Conservation (phyloP, 345 rosid species). For the Microthlaspi erraticum region DNA sequence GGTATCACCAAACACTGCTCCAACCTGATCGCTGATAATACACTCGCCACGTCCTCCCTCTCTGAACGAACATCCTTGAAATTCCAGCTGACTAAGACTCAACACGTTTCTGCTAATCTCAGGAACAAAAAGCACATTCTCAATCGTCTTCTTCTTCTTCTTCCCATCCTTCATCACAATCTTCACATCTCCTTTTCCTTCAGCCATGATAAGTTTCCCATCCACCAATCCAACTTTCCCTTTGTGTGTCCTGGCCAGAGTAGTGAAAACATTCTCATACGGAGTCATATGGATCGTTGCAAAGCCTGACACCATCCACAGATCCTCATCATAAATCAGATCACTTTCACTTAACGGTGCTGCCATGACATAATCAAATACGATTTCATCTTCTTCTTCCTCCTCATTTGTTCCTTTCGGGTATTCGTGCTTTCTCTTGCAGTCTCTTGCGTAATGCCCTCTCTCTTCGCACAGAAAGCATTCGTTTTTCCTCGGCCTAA, state of each 20-base stretch:
- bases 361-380: not conserved
- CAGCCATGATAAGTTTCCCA: not conserved
- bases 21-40: not conserved
- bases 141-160: not conserved
- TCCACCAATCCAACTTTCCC: not conserved
- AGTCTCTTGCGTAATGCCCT: too few species aligned
- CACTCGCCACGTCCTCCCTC: not conserved
- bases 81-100: not conserved
- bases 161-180: slow-evolving; percentile 3
- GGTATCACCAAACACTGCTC: not conserved
- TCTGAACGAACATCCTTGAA: not conserved
- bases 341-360: not conserved
- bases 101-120: not conserved
- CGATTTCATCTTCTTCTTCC: not conserved
- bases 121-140: slow-evolving; percentile 1
- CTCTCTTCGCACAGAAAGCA: too few species aligned
- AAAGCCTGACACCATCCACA: not conserved
- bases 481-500: not conserved
- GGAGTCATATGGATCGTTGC: not conserved
- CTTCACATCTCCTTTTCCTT: not conserved
- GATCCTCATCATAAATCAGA: not conserved
- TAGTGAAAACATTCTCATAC: not conserved
- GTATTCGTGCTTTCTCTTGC: too few species aligned
- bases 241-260: not conserved
- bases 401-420: too few species aligned